Evolutionary conservation across 352 stramenopile genomes (phyloP), one percentile per base, ranked within the genome.

Genomic region (Globisporangium orthogonon): DNA sequence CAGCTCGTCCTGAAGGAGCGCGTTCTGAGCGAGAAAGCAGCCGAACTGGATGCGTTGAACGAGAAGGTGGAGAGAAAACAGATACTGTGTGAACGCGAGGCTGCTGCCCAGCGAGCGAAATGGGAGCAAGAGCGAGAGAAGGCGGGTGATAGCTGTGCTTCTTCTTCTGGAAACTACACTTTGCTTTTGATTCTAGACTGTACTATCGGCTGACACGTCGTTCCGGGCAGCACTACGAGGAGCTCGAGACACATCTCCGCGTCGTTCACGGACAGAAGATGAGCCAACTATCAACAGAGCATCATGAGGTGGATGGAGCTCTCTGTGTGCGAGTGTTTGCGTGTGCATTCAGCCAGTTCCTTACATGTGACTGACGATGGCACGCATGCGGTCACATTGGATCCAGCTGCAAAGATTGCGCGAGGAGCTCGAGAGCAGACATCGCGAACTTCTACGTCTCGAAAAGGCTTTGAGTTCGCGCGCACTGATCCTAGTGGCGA

Each of bases 1-100:
- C 28, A 84, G 71, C 30, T 84, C 0, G 56, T 53, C 45, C 57
- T 61, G 14, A 84, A 78, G 56, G 66, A 84, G 43, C 74, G 74
- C n/a, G 61, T 76, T 11, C 61, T 81, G 14, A 61, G 64, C 1
- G 71, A 81, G n/a, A 75, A 81, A 47, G 69, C 65, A 33, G 52
- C 54, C 1, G 74, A 76, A 28, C 50, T 84, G 17, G n/a, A 48
- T 1, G 57, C 46, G 9, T 52, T 78, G 23, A 53, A 71, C n/a
- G 23, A 7, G 1, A 41, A 62, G 1, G 55, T 75, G 13, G 47
- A 73, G 15, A 39, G 45, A 10, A 60, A 50, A 14, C 39, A 60
- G 3, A 0, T 9, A 2, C 31, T 56, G 31, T 14, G 31, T 4
- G n/a, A 30, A 17, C 23, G 30, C 23, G 13, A 35, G 23, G 28